phyloP scores from a whole-genome alignment of 1,284 basidiomycete species.

The Sporisorium iseilematis-ciliati region DNA sequence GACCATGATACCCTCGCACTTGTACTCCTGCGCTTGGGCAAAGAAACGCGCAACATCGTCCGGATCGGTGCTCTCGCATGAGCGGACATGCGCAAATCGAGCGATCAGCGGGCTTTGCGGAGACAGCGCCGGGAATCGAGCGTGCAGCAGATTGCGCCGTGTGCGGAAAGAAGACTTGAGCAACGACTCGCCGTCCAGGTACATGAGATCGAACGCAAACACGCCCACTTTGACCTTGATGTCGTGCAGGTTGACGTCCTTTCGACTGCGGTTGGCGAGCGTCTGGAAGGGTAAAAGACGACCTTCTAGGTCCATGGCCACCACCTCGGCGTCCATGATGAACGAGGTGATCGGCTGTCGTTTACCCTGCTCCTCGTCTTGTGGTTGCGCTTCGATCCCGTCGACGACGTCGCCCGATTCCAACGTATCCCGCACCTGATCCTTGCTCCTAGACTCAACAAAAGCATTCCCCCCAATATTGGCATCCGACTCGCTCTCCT shows the following conservation, averaged over 20 bases:
- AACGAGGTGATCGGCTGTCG: conserved; percentile 74
- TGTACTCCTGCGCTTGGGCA: conserved; percentile 81
- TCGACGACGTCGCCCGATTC: background rate
- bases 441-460: conserved; percentile 3
- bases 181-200: conserved; percentile 75
- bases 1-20: conserved; percentile 93
- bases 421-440: background rate
- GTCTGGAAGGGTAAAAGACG: conserved; percentile 67
- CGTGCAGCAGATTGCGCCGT: conserved; percentile 77
- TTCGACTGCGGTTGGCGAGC: conserved; percentile 56
- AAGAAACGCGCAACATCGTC: conserved; percentile 82
- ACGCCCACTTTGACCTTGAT: conserved; percentile 67
- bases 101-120: conserved; percentile 74
- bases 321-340: conserved; percentile 84
- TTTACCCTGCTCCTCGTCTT: background rate
- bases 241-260: conserved; percentile 62
- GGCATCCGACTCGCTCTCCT: conserved; percentile 36
- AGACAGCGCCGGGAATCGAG: conserved; percentile 70
- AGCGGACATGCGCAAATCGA: conserved; percentile 81
- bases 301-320: conserved; percentile 58
- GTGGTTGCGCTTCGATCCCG: background rate
- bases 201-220: conserved; percentile 66
- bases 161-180: conserved; percentile 80
- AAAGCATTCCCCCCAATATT: conserved; percentile 19
- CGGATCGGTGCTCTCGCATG: conserved; percentile 78